Evolutionary conservation across 352 stramenopile genomes (phyloP), one percentile per base, ranked within the genome.

Genomic region (Pythium aristosporum): DNA sequence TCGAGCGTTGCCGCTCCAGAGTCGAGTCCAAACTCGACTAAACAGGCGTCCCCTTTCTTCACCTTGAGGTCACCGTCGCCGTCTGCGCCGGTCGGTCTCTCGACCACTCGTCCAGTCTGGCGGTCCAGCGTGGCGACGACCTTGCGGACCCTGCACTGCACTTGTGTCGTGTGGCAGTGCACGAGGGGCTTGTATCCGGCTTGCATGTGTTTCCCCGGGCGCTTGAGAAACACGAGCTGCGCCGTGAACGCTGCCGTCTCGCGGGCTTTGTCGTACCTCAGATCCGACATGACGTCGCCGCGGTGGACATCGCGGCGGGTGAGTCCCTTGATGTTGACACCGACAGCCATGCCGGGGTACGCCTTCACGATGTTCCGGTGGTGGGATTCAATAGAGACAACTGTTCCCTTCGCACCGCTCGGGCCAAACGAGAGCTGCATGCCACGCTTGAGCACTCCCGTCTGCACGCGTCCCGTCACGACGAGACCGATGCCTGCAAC

Each of bases 291-390:
- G 25, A 99, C 96, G 72, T 93, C 96, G 43, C 98, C 98, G 69
- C 96, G 88, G 62, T 84, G 77, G 58, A 99, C 80, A 51, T 99
- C 96, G 77, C 98, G 97, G 4, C 98, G 77, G 6, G 83, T 89
- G 36, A 99, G 75, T 73, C 98, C 98, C 78, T 99, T 99, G 30
- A 99, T 82, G 74, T 98, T 98, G 80, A 99, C 98, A 61, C 97
- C 96, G 54, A 99, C 94, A 68, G 98, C 98, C 72, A 98, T 92
- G 68, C 97, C 96, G 16, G 97, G 89, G 18, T 87, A 49, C 59
- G 96, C 97, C 76, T 99, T 88, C 5, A 76, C 37, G 11, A 99
- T 64, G n/a, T 78, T 80, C 71, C 97, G 84, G 78, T 98, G 96
- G 80, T 99, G 96, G 80, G 98, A 97, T 78, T 99, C 96, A 32